Conservation (phyloP, 352 stramenopile species). For the Pythium brassicae region DNA sequence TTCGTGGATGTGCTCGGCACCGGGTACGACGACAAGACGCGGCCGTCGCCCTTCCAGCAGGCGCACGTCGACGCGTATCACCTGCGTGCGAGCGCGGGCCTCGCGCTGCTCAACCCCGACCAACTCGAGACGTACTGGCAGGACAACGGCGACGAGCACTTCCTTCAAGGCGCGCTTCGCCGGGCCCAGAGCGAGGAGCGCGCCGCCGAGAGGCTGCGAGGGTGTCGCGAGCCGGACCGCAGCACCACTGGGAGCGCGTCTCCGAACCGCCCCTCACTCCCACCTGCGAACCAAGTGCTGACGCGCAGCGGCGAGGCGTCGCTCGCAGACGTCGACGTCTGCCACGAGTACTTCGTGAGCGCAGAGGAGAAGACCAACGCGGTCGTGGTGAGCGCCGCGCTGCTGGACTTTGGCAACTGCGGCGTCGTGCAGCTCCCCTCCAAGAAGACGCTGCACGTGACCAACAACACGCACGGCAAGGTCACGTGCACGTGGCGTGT, state of each 20-base stretch:
- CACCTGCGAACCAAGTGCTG: slow-evolving; percentile 38
- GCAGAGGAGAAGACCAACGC: slow-evolving; percentile 54
- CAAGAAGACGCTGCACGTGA: slow-evolving; percentile 75
- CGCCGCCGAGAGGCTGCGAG: not conserved
- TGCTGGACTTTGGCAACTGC: slow-evolving; percentile 81
- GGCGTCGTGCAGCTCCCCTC: slow-evolving; percentile 46
- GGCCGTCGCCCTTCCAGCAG: slow-evolving; percentile 89
- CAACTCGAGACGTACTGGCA: slow-evolving; percentile 75
- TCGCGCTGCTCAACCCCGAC: slow-evolving; percentile 75
- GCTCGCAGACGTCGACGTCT: slow-evolving; percentile 64
- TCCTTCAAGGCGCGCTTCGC: slow-evolving; percentile 48
- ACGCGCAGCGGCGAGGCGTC: slow-evolving; percentile 84
- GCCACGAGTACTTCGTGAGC: slow-evolving; percentile 82
- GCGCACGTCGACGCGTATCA: slow-evolving; percentile 89
- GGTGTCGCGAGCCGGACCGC: slow-evolving; percentile 5
- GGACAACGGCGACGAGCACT: slow-evolving; percentile 63
- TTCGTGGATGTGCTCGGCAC: slow-evolving; percentile 90
- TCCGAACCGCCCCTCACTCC: slow-evolving; percentile 18
- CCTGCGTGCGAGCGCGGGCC: slow-evolving; percentile 36
- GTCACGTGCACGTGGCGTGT: slow-evolving; percentile 77
- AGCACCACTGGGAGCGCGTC: not conserved
- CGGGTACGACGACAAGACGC: slow-evolving; percentile 83
- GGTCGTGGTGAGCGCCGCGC: slow-evolving; percentile 32
- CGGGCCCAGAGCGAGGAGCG: slow-evolving; percentile 19
- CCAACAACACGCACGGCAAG: slow-evolving; percentile 86